phyloP scores from a whole-genome alignment of 495 filamentous ascomycete genomes.

The Aspergillus bridgeri region DNA sequence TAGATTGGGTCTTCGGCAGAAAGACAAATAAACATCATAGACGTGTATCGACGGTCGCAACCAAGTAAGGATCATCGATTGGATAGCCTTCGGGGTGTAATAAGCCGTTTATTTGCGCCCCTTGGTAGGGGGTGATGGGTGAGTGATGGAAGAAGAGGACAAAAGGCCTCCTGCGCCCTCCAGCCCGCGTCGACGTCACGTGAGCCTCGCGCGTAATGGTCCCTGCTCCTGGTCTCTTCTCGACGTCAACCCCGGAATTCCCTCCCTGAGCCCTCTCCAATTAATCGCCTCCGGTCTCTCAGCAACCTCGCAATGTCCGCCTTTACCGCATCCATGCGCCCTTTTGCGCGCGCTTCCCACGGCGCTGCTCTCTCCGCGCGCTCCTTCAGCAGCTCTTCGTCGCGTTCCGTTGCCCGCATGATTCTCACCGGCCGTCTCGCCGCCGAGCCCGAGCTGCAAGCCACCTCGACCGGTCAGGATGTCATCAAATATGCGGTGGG shows the following conservation, averaged over 20 bases:
- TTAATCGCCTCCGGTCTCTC: conserved; percentile 24
- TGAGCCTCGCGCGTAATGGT: background rate
- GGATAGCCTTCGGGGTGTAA: too few species aligned
- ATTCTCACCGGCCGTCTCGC: conserved; percentile 75
- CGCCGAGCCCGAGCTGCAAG: conserved; percentile 61
- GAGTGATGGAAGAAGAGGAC: background rate
- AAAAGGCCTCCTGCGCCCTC: background rate
- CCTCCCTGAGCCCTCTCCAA: conserved; percentile 22
- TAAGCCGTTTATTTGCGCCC: background rate
- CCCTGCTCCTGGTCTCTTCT: background rate
- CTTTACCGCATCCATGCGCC: conserved; percentile 42
- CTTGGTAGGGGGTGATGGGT: background rate
- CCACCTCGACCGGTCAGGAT: conserved; percentile 64
- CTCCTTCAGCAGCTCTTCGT: conserved; percentile 52
- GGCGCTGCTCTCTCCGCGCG: conserved; percentile 47
- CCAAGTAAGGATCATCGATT: background rate
- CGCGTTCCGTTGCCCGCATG: conserved; percentile 52
- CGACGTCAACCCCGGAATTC: background rate
- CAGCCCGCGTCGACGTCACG: background rate
- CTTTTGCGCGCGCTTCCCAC: conserved; percentile 29
- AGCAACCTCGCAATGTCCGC: conserved; percentile 49
- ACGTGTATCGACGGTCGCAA: background rate
- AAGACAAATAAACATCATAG: background rate
- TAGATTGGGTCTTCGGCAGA: background rate
- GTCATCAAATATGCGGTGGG: conserved; percentile 66